Conservation (phyloP, 331 rosid species). For the Stylosanthes scabra region DNA sequence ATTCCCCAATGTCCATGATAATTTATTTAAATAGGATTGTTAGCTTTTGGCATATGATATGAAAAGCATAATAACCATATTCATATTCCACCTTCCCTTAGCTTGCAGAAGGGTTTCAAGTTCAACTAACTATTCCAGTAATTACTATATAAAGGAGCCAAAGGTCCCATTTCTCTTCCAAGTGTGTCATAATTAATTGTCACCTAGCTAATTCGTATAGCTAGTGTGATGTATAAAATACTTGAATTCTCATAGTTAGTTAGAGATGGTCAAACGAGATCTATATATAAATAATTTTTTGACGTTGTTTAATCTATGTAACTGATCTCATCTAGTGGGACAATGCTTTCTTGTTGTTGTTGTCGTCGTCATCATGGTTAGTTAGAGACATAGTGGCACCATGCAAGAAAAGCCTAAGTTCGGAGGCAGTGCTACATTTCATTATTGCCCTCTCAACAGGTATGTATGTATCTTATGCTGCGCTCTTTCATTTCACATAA, state of each 20-base stretch:
- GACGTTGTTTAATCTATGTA: no score
- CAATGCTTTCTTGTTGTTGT: no score
- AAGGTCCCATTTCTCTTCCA: slow-evolving; percentile 13
- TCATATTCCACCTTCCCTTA: slow-evolving; percentile 19
- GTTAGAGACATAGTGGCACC: not conserved
- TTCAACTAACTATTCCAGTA: not conserved
- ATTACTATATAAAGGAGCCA: slow-evolving; percentile 23
- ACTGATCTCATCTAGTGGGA: no score
- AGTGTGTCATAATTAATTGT: not conserved
- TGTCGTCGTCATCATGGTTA: no score
- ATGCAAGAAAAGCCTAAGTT: slow-evolving; percentile 11
- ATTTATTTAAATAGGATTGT: slow-evolving; percentile 39
- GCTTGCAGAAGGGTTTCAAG: not conserved
- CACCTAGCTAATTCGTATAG: not conserved
- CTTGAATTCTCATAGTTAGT: not conserved
- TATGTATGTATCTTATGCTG: slow-evolving; percentile 1
- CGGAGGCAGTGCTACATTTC: not conserved
- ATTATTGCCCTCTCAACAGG: not conserved
- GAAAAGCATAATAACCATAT: not conserved
- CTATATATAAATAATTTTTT: no score
- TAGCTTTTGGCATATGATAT: slow-evolving; percentile 27
- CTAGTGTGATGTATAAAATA: not conserved
- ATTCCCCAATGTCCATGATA: slow-evolving; percentile 51
- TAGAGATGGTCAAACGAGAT: no score
- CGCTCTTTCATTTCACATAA: not conserved